Base-by-base conservation (phyloP, 2,329 filamentous ascomycete genomes). In the Fusarium sp. region DNA sequence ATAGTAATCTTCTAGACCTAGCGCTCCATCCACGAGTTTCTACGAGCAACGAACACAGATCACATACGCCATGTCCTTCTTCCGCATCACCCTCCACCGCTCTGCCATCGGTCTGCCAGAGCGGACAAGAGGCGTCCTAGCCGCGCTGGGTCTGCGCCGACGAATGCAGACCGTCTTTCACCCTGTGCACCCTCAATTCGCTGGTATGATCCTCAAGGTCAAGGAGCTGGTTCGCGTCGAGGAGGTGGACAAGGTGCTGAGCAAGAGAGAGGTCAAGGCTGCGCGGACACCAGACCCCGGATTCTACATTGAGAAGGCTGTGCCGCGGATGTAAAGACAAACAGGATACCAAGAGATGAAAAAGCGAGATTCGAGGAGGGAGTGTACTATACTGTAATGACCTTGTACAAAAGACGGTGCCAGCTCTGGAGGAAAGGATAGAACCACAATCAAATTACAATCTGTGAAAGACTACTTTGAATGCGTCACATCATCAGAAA, bases 121-220 rank as follows among this genome's bases (percentile, higher is more conserved):
- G 76, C 91, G 93, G 77, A 92, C 91, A 64, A 88, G 89, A 78
- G 93, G 92, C 77, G 93, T 95, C 20, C 92, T 98, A 58, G 87
- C 90, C 66, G 92, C 95, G 18, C 91, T 98, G 63, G 95, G 95
- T 58, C 88, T 98, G 69, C 92, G 91, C 75, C 93, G 92, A 79
- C 92, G 95, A 75, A 90, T 91, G 87, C 90, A 90, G 76, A 95
- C 92, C 55, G 95, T 97, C 75, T 97, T 97, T 85, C 92, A 97
- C 81, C 92, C 93, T 38, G 94, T 97, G 66, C 88, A 88, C 66
- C 89, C 90, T 42, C 90, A 94, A 72, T 90, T 93, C 66, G 95
- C 95, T 11, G 95, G 95, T 78, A 94, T 97, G 84, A 93, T 98
- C 76, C 91, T 98, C 86, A 91, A 92, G 81, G 94, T 98, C 74